Evolutionary conservation across 495 filamentous ascomycete genomes (phyloP), one percentile per base, ranked within the genome.

Genomic region (Symbiotaphrina buchneri): DNA sequence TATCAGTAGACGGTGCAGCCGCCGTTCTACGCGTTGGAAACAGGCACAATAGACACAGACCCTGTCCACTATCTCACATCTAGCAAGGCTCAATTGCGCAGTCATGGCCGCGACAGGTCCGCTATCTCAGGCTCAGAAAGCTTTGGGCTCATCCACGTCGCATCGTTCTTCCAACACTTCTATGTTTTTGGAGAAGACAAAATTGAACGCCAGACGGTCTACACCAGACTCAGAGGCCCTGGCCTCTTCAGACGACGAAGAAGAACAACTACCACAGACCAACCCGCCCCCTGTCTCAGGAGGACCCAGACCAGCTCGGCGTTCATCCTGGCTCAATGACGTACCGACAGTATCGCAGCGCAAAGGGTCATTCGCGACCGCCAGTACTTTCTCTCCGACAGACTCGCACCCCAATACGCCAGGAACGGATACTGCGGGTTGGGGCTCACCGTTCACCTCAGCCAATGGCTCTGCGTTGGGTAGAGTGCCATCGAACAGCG

Each of bases 211-310:
- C 24, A 68, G 77, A 39, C 72, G 74, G 33, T 81, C 81, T 11
- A 92, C 84, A 4, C 84, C 84, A 10, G 84, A 92, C 43, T 92
- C 83, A 5, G 84, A 94, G 44, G 84, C 83, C 25, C 54, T 94
- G 28, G 80, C 76, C 22, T 92, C 83, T 37, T 92, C 84, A 2
- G 84, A 94, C 44, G 84, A 94, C 42, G 84, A 94, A 46, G 63
- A 55, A 21, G 82, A 74, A 27, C 39, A 49, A 25, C 61, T 54
- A 34, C 58, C 58, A 23, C 59, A 51, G 42, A 41, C 4, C 47
- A 35, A 18, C 14, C 47, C 10, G 24, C 33, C 15, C 71, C 63
- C 3, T 70, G 69, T 40, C 65, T 65, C 6, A 63, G 65, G 32
- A 61, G 39, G 44, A 6, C 42, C 57, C 0, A 58, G 56, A 34